These are phyloP conservation scores for Kazachstania sp. DNA, from an alignment of 1,139 yeast genomes.

Conservation along the genomic window DNA sequence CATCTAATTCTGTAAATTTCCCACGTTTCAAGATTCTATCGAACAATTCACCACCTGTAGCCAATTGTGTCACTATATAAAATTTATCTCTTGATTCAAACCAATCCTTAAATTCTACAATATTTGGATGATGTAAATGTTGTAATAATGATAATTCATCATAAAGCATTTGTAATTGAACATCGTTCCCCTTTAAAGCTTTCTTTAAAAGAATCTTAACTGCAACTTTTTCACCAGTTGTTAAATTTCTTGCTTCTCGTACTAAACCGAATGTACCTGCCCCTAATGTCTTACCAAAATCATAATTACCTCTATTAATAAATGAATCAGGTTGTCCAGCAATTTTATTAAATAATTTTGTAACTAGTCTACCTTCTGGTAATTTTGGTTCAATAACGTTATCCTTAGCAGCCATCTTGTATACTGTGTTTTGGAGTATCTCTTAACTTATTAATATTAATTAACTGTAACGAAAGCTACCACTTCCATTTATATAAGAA, in stretches of 20 bases:
- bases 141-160: slow-evolving; percentile 68
- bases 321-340: slow-evolving; percentile 71
- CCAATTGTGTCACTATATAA: slow-evolving; percentile 65
- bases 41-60: slow-evolving; percentile 87
- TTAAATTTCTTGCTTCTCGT: slow-evolving; percentile 55
- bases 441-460: no score
- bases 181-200: slow-evolving; percentile 66
- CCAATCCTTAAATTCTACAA: slow-evolving; percentile 79
- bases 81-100: slow-evolving; percentile 77
- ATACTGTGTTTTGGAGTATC: no score
- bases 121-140: slow-evolving; percentile 65
- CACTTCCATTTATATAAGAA: background rate
- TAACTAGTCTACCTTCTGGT: slow-evolving; percentile 8
- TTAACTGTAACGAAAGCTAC: background rate
- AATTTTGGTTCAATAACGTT: slow-evolving; percentile 3
- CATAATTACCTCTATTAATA: slow-evolving; percentile 52
- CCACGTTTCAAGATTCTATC: slow-evolving; percentile 73
- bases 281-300: slow-evolving; percentile 69
- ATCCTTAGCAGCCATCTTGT: background rate
- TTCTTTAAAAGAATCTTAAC: slow-evolving; percentile 77
- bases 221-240: slow-evolving; percentile 67
- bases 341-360: slow-evolving; percentile 37
- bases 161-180: slow-evolving; percentile 43
- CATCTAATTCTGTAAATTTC: slow-evolving; percentile 77
- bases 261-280: slow-evolving; percentile 92